Evolutionary conservation across 768 basidiomycete genomes (phyloP).

Genomic region (Crepidotus variabilis): DNA sequence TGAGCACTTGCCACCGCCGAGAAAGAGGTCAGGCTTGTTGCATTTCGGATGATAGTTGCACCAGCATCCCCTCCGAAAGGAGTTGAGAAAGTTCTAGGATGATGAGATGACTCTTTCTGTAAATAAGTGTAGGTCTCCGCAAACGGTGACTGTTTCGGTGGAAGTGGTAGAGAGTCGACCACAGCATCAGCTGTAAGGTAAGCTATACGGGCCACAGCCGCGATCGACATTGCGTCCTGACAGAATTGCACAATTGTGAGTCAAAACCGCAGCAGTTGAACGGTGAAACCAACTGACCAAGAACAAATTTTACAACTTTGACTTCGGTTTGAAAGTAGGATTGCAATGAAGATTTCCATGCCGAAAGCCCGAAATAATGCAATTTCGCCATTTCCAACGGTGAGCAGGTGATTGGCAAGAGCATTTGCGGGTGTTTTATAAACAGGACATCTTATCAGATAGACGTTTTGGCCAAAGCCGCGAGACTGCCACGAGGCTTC

Average conservation of each 20-base stretch:
- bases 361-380: slow-evolving; percentile 7
- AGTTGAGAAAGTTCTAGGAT: slow-evolving; percentile 42
- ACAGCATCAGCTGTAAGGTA: slow-evolving; percentile 66
- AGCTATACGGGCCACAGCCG: slow-evolving; percentile 60
- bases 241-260: neutral
- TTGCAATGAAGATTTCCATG: slow-evolving; percentile 10
- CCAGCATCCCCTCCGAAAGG: slow-evolving; percentile 68
- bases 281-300: slow-evolving; percentile 3
- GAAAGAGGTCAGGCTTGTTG: slow-evolving; percentile 52
- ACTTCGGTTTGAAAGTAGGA: neutral
- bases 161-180: slow-evolving; percentile 50
- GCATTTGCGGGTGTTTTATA: slow-evolving; percentile 36
- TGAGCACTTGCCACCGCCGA: slow-evolving; percentile 51
- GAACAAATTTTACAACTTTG: slow-evolving; percentile 2
- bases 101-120: slow-evolving; percentile 29
- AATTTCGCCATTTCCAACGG: slow-evolving; percentile 9
- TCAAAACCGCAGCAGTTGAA: neutral
- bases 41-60: slow-evolving; percentile 48
- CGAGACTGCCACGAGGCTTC: too few species aligned
- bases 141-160: slow-evolving; percentile 39
- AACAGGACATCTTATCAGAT: slow-evolving; percentile 12
- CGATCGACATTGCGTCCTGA: slow-evolving; percentile 19
- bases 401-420: slow-evolving; percentile 27
- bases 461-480: neutral
- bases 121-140: slow-evolving; percentile 33